A percentile compares a stretch with the other conserved stretches of the same genome.
Evolutionary conservation across 108 stramenopile species (phyloP).

Genomic region (Cyclotella baltica): DNA sequence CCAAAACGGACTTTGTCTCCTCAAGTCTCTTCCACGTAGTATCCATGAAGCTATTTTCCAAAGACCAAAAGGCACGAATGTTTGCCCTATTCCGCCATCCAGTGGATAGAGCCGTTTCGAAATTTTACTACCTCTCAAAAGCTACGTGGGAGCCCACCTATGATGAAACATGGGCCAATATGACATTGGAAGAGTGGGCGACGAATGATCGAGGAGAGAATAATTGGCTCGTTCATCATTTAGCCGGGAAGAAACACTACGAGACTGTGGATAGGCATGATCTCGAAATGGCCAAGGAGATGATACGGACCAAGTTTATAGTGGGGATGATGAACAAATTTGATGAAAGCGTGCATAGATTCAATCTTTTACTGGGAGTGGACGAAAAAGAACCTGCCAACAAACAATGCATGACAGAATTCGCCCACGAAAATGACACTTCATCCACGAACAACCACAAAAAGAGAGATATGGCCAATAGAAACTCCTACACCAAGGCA

Average conservation of each 20-base stretch:
- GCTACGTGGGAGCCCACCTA: slow-evolving; percentile 56
- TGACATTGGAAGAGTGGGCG: slow-evolving; percentile 56
- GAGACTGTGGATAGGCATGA: slow-evolving; percentile 38
- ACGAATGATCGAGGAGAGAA: slow-evolving; percentile 48
- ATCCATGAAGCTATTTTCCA: slow-evolving; percentile 34
- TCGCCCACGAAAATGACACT: slow-evolving; percentile 23
- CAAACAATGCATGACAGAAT: slow-evolving; percentile 33
- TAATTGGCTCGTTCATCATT: slow-evolving; percentile 52
- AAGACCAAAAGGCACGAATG: slow-evolving; percentile 33
- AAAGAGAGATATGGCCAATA: slow-evolving; percentile 39
- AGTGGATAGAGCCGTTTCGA: slow-evolving; percentile 50
- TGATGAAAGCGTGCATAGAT: slow-evolving; percentile 55
- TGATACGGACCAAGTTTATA: slow-evolving; percentile 50
- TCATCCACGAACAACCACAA: too few species aligned
- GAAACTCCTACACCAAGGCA: slow-evolving; percentile 40
- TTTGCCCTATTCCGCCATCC: slow-evolving; percentile 60
- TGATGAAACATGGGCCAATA: slow-evolving; percentile 43
- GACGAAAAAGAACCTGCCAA: slow-evolving; percentile 40
- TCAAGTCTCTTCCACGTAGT: slow-evolving; percentile 45
- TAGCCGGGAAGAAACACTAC: slow-evolving; percentile 24
- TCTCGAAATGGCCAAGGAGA: slow-evolving; percentile 53
- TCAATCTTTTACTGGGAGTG: slow-evolving; percentile 49
- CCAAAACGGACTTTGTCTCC: slow-evolving; percentile 30
- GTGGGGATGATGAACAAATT: slow-evolving; percentile 56
- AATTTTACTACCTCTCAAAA: slow-evolving; percentile 38